Percentiles rank a stretch among this genome's conserved stretches.
Evolutionary conservation across 495 filamentous ascomycete genomes (phyloP).

Genomic region (Parathielavia appendiculata): DNA sequence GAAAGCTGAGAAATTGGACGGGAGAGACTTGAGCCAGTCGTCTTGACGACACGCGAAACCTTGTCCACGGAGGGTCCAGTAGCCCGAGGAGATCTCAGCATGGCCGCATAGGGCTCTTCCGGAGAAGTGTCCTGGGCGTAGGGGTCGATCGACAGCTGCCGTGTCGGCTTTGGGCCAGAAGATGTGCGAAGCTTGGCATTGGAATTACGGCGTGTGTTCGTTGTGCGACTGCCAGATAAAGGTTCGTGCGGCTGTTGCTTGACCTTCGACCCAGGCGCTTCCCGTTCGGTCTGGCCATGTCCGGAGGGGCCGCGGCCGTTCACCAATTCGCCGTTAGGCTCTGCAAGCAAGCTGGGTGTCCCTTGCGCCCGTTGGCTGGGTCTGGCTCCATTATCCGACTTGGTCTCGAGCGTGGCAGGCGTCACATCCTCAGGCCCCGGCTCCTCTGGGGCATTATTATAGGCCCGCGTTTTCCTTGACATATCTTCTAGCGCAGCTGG

Average conservation of each 20-base stretch:
- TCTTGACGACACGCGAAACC: conserved; percentile 31
- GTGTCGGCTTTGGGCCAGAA: conserved; percentile 34
- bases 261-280: conserved; percentile 9
- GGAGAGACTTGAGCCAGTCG: conserved; percentile 31
- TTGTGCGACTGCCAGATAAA: conserved; percentile 14
- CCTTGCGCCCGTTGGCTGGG: background rate
- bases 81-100: conserved; percentile 34
- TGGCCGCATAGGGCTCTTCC: conserved; percentile 28
- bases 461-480: conserved; percentile 27
- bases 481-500: conserved; percentile 46
- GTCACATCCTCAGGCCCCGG: background rate
- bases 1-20: conserved; percentile 39
- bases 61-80: conserved; percentile 31
- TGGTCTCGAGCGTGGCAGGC: conserved; percentile 5
- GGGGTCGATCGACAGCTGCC: conserved; percentile 38
- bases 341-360: background rate
- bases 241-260: conserved; percentile 18
- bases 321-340: background rate
- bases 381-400: background rate
- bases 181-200: conserved; percentile 41
- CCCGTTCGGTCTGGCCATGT: conserved; percentile 8
- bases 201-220: conserved; percentile 39
- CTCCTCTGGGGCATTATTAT: conserved; percentile 18
- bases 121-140: conserved; percentile 23
- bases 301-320: background rate